These are phyloP conservation scores for Breviolum minutum DNA, from an alignment of 73 alveolate species.

Conservation along the genomic window DNA sequence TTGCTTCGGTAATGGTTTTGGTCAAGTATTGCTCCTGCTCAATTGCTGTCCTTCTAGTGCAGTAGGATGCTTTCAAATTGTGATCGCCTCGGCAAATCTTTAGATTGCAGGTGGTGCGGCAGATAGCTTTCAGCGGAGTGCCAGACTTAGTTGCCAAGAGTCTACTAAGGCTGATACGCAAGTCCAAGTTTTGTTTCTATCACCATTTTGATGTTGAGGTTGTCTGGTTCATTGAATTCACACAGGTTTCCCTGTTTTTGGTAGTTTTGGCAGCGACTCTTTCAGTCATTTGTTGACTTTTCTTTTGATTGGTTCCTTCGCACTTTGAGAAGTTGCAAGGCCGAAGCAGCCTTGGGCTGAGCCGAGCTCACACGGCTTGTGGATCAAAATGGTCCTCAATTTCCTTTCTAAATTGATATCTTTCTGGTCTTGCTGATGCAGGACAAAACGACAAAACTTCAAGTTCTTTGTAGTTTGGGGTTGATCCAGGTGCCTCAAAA, in stretches of 20 bases:
- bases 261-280: background rate
- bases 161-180: background rate
- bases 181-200: background rate
- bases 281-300: too few relatives aligned
- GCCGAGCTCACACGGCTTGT: background rate
- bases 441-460: background rate
- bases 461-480: background rate
- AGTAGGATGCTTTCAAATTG: background rate
- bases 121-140: conserved; percentile 35
- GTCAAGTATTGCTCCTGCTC: background rate
- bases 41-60: background rate
- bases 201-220: background rate
- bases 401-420: background rate
- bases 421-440: background rate
- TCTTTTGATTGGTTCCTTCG: background rate
- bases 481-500: background rate
- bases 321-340: background rate
- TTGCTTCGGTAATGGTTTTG: background rate
- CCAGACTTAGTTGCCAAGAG: background rate
- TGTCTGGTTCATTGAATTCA: too few relatives aligned
- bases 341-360: conserved; percentile 41
- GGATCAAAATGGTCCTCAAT: background rate
- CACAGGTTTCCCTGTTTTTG: background rate
- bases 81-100: background rate
- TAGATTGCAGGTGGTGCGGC: conserved; percentile 23